Percentiles rank a stretch among this genome's conserved stretches.
Evolutionary conservation across 768 basidiomycete species (phyloP).

Genomic region (Coprinopsis sp.): DNA sequence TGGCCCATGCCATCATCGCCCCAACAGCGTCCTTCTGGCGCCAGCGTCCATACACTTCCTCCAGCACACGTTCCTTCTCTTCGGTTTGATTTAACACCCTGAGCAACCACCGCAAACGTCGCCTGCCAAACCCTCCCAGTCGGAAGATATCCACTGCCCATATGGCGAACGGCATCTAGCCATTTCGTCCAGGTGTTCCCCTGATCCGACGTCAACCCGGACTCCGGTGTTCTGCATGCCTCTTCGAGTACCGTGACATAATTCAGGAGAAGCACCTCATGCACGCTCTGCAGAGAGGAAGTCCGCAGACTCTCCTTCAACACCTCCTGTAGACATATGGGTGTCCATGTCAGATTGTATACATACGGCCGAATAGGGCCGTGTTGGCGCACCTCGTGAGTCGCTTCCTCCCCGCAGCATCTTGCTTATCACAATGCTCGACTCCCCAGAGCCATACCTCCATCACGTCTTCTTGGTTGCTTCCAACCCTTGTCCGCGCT

Average conservation of each 20-base stretch:
- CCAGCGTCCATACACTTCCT: slow-evolving; percentile 41
- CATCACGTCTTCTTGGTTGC: slow-evolving; percentile 26
- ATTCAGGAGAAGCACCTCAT: slow-evolving; percentile 43
- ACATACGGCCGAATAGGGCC: background rate
- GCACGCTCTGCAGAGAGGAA: slow-evolving; percentile 33
- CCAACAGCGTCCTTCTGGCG: slow-evolving; percentile 29
- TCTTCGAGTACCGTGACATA: slow-evolving; percentile 34
- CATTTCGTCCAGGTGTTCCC: slow-evolving; percentile 17
- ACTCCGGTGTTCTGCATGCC: slow-evolving; percentile 14
- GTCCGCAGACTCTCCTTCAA: slow-evolving; percentile 45
- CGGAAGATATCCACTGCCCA: slow-evolving; percentile 38
- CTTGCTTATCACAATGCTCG: slow-evolving; percentile 14
- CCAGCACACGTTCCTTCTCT: slow-evolving; percentile 23
- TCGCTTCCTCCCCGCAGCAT: slow-evolving; percentile 15
- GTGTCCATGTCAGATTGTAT: slow-evolving; percentile 6
- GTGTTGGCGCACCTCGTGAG: slow-evolving; percentile 34
- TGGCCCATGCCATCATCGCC: slow-evolving; percentile 41
- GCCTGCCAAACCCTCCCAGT: slow-evolving; percentile 40
- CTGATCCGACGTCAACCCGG: slow-evolving; percentile 29
- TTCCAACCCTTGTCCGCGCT: slow-evolving; percentile 35
- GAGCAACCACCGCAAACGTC: slow-evolving; percentile 33
- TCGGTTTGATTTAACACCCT: slow-evolving; percentile 7
- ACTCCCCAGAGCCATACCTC: slow-evolving; percentile 57
- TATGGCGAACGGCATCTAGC: slow-evolving; percentile 32
- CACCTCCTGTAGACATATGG: slow-evolving; percentile 32